phyloP scores from a whole-genome alignment of 441 rosid species.

The Arabidopsis lyrata region DNA sequence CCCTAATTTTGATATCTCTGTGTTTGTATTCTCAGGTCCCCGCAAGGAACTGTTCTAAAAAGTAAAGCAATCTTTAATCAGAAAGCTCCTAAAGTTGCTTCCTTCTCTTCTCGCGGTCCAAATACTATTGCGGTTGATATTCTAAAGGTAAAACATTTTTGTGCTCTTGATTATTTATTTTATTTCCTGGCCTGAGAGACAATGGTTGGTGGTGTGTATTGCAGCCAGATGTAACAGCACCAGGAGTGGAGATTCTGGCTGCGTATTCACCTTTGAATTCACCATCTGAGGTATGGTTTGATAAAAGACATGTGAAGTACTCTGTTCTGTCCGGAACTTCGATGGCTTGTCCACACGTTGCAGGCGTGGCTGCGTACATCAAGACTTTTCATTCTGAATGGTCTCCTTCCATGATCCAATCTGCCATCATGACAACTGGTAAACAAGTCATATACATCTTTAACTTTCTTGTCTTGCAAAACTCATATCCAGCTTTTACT shows the following conservation, averaged over 20 bases:
- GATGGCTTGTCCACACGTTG: constrained; percentile 64
- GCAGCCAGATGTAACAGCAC: constrained; percentile 62
- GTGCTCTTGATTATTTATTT: background rate
- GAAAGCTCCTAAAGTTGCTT: constrained; percentile 19
- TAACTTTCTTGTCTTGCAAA: background rate
- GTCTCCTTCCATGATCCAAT: constrained; percentile 64
- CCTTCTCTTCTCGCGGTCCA: constrained; percentile 42
- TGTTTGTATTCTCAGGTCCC: constrained; percentile 34
- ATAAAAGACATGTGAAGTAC: constrained; percentile 40
- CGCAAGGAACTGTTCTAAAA: constrained; percentile 41
- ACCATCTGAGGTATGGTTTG: background rate
- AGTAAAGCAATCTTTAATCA: constrained; percentile 19
- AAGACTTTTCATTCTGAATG: constrained; percentile 57
- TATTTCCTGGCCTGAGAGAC: background rate
- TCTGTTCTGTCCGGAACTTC: constrained; percentile 54
- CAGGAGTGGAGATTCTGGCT: constrained; percentile 59
- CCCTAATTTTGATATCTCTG: background rate
- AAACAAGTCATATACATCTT: constrained; percentile 1
- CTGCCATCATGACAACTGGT: constrained; percentile 73
- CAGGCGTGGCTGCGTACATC: constrained; percentile 60
- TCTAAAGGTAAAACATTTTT: constrained; percentile 28
- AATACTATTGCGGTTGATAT: constrained; percentile 23
- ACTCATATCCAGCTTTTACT: background rate
- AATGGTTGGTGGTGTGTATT: constrained; percentile 17
- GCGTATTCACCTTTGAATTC: constrained; percentile 45